These are phyloP conservation scores for Penicillium sumatraense DNA, from an alignment of 2,329 filamentous ascomycete species.

Conservation along the genomic window DNA sequence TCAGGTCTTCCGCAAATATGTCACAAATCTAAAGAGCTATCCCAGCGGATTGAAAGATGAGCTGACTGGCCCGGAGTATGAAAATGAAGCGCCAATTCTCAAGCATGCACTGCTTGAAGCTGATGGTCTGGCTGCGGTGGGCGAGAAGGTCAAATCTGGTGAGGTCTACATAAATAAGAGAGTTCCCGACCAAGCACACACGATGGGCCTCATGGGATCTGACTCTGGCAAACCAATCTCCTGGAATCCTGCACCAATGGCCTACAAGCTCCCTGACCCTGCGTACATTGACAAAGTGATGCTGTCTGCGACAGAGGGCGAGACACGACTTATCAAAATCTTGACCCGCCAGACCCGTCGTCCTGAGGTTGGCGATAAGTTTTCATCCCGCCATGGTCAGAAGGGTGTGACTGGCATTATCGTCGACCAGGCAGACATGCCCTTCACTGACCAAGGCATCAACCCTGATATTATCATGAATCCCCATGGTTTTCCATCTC, in stretches of 20 bases:
- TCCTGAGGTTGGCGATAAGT: constrained; percentile 96
- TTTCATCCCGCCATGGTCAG: constrained; percentile 96
- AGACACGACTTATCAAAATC: constrained; percentile 87
- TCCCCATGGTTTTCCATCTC: constrained; percentile 98
- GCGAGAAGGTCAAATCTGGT: constrained; percentile 74
- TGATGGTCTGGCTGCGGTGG: constrained; percentile 90
- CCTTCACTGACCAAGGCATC: constrained; percentile 87
- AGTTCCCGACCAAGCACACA: constrained; percentile 76
- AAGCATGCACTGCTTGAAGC: constrained; percentile 76
- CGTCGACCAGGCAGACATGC: constrained; percentile 94
- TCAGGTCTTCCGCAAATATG: constrained; percentile 96
- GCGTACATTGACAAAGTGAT: constrained; percentile 96
- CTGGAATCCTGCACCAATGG: constrained; percentile 52
- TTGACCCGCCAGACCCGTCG: constrained; percentile 94
- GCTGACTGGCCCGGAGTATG: constrained; percentile 67
- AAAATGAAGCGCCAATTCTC: constrained; percentile 63
- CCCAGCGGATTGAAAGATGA: constrained; percentile 73
- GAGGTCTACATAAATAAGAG: constrained; percentile 92
- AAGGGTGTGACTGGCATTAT: constrained; percentile 98
- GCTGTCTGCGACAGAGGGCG: constrained; percentile 85
- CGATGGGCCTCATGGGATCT: constrained; percentile 64
- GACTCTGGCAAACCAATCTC: constrained; percentile 59
- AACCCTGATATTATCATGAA: constrained; percentile 99
- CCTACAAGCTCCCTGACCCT: constrained; percentile 82
- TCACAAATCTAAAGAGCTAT: constrained; percentile 84